Percentiles rank a stretch among this genome's conserved stretches.
These are phyloP conservation scores for Hymenoscyphus repandus DNA, from an alignment of 2,329 filamentous ascomycete genomes.

Conservation along the genomic window DNA sequence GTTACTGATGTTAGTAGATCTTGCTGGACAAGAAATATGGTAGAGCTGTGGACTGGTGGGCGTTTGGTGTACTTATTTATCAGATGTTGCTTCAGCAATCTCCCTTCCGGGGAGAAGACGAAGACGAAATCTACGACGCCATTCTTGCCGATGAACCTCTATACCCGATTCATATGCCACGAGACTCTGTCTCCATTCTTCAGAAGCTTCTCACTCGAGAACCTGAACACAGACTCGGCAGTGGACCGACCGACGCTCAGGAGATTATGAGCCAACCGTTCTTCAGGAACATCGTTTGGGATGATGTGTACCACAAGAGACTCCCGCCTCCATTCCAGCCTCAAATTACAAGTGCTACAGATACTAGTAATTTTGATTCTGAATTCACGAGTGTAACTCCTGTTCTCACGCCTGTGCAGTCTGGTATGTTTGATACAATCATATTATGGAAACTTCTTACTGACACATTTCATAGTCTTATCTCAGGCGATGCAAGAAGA, in stretches of 20 bases:
- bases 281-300: slow-evolving; percentile 97
- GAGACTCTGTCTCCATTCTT: slow-evolving; percentile 93
- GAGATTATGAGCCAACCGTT: slow-evolving; percentile 99
- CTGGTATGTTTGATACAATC: slow-evolving; percentile 59
- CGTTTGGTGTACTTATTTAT: slow-evolving; percentile 97
- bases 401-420: slow-evolving; percentile 93
- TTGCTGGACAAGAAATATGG: slow-evolving; percentile 97
- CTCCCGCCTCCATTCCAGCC: slow-evolving; percentile 86
- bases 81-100: slow-evolving; percentile 99
- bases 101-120: slow-evolving; percentile 96
- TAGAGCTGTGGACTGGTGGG: slow-evolving; percentile 98
- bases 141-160: slow-evolving; percentile 96
- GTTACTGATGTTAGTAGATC: slow-evolving; percentile 55
- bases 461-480: slow-evolving; percentile 56
- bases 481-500: slow-evolving; percentile 99
- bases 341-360: slow-evolving; percentile 82
- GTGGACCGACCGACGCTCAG: slow-evolving; percentile 92
- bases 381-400: slow-evolving; percentile 98
- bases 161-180: slow-evolving; percentile 97
- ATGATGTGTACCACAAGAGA: slow-evolving; percentile 95
- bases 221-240: slow-evolving; percentile 86
- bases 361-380: slow-evolving; percentile 99
- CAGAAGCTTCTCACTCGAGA: slow-evolving; percentile 96
- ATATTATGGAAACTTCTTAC: neutral
- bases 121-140: slow-evolving; percentile 98